A percentile compares a stretch with the other conserved stretches of the same genome.
Conservation (phyloP, 2,329 filamentous ascomycete species). For the Pochonia chlamydosporia region DNA sequence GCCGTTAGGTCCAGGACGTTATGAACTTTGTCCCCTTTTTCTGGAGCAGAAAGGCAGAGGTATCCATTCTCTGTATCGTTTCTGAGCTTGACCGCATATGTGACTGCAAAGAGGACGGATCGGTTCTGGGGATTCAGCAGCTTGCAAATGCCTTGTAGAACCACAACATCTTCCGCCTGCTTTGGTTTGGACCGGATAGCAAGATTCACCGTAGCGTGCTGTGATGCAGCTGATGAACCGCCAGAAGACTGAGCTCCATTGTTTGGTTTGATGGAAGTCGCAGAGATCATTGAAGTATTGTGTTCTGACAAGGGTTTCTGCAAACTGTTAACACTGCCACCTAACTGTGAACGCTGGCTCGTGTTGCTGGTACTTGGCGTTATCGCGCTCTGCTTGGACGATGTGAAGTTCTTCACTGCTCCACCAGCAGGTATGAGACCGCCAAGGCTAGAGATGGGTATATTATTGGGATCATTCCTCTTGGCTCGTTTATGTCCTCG, state of each 20-base stretch:
- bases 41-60: slow-evolving; percentile 13
- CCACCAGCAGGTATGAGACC: slow-evolving; percentile 2
- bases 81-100: slow-evolving; percentile 14
- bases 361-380: not conserved
- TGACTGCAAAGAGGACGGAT: slow-evolving; percentile 5
- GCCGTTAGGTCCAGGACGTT: slow-evolving; percentile 16
- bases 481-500: slow-evolving; percentile 1
- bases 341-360: no score
- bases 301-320: no score
- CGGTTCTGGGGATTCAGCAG: slow-evolving; percentile 8
- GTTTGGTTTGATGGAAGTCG: no score
- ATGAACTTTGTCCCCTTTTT: slow-evolving; percentile 10
- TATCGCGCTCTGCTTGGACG: not conserved
- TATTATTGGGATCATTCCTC: not conserved
- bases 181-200: not conserved
- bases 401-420: not conserved
- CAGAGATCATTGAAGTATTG: no score
- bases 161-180: slow-evolving; percentile 8
- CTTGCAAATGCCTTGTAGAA: slow-evolving; percentile 15
- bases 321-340: no score
- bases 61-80: slow-evolving; percentile 10
- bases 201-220: no score
- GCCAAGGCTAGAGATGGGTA: not conserved
- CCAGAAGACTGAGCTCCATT: no score
- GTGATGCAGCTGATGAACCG: no score